A percentile compares a stretch with the other conserved stretches of the same genome.
Conservation (phyloP, 495 filamentous ascomycete species). For the Daldinia bambusicola region DNA sequence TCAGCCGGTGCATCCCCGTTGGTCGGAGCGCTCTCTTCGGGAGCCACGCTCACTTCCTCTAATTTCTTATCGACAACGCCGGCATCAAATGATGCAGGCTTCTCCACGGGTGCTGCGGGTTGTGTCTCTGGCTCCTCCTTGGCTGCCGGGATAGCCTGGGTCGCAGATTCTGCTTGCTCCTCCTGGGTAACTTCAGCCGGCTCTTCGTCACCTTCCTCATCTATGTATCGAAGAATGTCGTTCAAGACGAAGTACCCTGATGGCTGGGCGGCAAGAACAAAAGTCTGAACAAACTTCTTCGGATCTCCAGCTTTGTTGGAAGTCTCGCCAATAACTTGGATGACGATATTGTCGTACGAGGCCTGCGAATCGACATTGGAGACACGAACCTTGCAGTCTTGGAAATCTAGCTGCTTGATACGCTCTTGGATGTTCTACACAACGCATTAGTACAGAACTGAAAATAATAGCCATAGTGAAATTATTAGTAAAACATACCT, state of each 20-base stretch:
- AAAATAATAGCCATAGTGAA: background rate
- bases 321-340: conserved; percentile 97
- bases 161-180: conserved; percentile 47
- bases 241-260: conserved; percentile 99
- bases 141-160: conserved; percentile 55
- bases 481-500: conserved; percentile 65
- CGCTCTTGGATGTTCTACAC: conserved; percentile 87
- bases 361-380: conserved; percentile 97
- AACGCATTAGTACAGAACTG: conserved; percentile 27
- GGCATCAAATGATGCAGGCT: conserved; percentile 57
- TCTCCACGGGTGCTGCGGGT: conserved; percentile 54
- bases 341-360: conserved; percentile 90
- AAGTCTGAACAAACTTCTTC: conserved; percentile 98
- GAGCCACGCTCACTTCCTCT: conserved; percentile 53
- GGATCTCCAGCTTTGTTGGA: conserved; percentile 90
- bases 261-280: conserved; percentile 93
- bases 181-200: conserved; percentile 51
- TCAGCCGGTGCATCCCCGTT: conserved; percentile 53
- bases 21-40: conserved; percentile 50
- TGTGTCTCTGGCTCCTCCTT: conserved; percentile 60
- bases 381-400: conserved; percentile 98
- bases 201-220: conserved; percentile 76
- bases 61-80: conserved; percentile 61
- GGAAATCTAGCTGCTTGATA: conserved; percentile 90
- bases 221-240: conserved; percentile 94